phyloP scores from a whole-genome alignment of 208 protist species.

The Hexamita inflata region DNA sequence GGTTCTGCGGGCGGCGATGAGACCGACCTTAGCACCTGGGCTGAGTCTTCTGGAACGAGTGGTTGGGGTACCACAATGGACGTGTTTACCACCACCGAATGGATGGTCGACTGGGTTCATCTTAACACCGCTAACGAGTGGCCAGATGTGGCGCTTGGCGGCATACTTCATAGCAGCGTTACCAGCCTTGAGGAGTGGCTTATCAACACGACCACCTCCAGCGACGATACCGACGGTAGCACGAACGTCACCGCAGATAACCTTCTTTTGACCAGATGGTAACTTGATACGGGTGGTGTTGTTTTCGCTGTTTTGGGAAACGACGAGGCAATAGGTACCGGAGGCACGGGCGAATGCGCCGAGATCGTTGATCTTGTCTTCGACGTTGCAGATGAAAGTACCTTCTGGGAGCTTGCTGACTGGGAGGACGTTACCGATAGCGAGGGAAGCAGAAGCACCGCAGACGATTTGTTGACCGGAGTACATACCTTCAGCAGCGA shows the following conservation, averaged over 20 bases:
- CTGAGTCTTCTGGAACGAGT: slow-evolving; percentile 53
- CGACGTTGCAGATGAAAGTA: slow-evolving; percentile 95
- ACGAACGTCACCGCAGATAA: slow-evolving; percentile 66
- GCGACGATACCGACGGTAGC: slow-evolving; percentile 92
- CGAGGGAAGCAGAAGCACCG: slow-evolving; percentile 75
- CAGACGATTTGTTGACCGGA: slow-evolving; percentile 93
- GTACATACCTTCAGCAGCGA: slow-evolving; percentile 92
- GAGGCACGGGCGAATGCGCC: slow-evolving; percentile 74
- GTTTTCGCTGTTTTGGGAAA: slow-evolving; percentile 82
- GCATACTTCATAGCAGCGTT: slow-evolving; percentile 89
- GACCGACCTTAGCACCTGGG: slow-evolving; percentile 89
- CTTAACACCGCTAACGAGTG: slow-evolving; percentile 86
- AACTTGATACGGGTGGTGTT: slow-evolving; percentile 84
- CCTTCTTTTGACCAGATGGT: slow-evolving; percentile 91
- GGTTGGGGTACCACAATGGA: slow-evolving; percentile 88
- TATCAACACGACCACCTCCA: slow-evolving; percentile 94
- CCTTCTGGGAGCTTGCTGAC: slow-evolving; percentile 85
- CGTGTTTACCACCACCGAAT: slow-evolving; percentile 98
- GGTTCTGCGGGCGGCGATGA: slow-evolving; percentile 92
- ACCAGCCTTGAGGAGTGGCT: slow-evolving; percentile 96
- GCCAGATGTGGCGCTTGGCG: slow-evolving; percentile 94
- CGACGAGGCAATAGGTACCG: slow-evolving; percentile 83
- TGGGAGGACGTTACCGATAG: slow-evolving; percentile 91
- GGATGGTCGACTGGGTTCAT: slow-evolving; percentile 91
- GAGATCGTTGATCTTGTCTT: slow-evolving; percentile 80